phyloP scores from a whole-genome alignment of 2,329 filamentous ascomycete genomes.

The Ophiostoma populinum region DNA sequence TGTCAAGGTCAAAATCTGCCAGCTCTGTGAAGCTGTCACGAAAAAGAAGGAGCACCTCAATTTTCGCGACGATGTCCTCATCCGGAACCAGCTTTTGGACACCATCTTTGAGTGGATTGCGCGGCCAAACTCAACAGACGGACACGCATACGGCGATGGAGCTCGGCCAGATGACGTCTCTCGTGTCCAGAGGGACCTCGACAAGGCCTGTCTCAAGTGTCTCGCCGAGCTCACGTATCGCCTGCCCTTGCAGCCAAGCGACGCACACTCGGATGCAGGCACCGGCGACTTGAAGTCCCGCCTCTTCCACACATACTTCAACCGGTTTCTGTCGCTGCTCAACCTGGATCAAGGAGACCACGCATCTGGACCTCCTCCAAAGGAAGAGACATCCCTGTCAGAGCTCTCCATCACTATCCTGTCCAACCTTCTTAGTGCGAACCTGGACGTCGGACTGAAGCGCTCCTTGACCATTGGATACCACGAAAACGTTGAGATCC shows the following conservation, averaged over 20 bases:
- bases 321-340: conserved; percentile 47
- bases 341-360: conserved; percentile 37
- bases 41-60: conserved; percentile 52
- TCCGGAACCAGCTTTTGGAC: conserved; percentile 50
- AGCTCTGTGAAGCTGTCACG: conserved; percentile 46
- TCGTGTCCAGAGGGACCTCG: conserved; percentile 46
- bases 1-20: conserved; percentile 53
- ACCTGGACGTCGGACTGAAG: conserved; percentile 54
- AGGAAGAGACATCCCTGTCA: conserved; percentile 40
- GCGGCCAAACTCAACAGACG: conserved; percentile 17
- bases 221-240: conserved; percentile 50
- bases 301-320: conserved; percentile 58
- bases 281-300: conserved; percentile 52
- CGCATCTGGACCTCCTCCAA: conserved; percentile 20
- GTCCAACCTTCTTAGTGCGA: conserved; percentile 52
- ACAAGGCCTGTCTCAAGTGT: conserved; percentile 46
- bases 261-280: conserved; percentile 47
- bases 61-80: conserved; percentile 49
- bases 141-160: conserved; percentile 22
- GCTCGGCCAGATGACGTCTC: conserved; percentile 36
- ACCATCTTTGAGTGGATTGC: conserved; percentile 54
- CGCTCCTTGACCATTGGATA: conserved; percentile 55
- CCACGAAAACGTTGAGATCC: conserved; percentile 51
- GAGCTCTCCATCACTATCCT: conserved; percentile 50
- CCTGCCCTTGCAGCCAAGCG: conserved; percentile 46